Evolutionary conservation across 129 eudicot genomes (phyloP), one percentile per base, ranked within the genome.

Genomic region (Flaveria trinervia): DNA sequence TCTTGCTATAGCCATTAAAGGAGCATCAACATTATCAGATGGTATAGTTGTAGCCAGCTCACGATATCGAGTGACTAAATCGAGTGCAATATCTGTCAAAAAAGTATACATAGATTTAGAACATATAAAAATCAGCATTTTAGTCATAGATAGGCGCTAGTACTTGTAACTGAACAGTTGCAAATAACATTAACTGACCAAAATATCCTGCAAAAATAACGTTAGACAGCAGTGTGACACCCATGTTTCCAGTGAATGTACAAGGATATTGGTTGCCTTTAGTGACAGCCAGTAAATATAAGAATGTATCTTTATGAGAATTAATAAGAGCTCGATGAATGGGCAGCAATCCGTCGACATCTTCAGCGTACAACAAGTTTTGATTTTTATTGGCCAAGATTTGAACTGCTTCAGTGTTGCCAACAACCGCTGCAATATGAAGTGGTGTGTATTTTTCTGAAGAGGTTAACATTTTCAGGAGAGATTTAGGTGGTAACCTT

Each of bases 1-100:
- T 68, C 85, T 77, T 16, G 85, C 82, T 80, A 84, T 76, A 54
- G 80, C 84, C 78, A 75, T 84, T 79, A 84, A 67, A 55, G 85
- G 82, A 39, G 82, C 76, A 68, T 84, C 78, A 25, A 46, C 73
- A 49, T 81, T 78, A 67, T 80, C 84, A 44, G 76, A 77, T 12
- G 79, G 75, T 80, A 46, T 84, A 17, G 77, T 75, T n/a, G 85
- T 80, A 67, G 88, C 88, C 80, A 84, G 74, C 11, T 84, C 77
- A 33, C 84, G 84, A 67, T 80, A 79, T 9, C 76, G 79, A 26
- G 64, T 39, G 48, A 81, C 75, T 49, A 84, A 81, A 57, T 79
- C 79, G 14, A 75, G 80, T 52, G 87, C 87, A 12, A 80, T 81
- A 80, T 84, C 82, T 84, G 82, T 56, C 18, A 81, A 50, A 49